phyloP scores from a whole-genome alignment of 345 rosid species.

The Arabis alpina region DNA sequence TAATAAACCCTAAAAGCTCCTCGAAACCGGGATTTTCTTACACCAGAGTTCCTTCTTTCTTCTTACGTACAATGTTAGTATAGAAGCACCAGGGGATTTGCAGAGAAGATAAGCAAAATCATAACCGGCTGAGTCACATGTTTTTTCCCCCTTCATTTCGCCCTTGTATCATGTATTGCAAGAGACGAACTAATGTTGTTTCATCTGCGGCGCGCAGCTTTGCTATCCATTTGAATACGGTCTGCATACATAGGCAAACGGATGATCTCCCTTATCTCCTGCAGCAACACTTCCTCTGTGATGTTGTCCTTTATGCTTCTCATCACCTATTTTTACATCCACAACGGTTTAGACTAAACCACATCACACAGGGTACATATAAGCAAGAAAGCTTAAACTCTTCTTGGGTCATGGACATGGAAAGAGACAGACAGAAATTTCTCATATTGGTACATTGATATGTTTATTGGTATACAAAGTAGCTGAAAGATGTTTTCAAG shows the following conservation, averaged over 20 bases:
- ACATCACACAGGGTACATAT: slow-evolving; percentile 15
- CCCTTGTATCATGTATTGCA: not conserved
- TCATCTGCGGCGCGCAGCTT: slow-evolving; percentile 52
- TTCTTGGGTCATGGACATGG: not conserved
- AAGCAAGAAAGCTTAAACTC: slow-evolving; percentile 9
- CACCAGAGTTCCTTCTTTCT: slow-evolving; percentile 33
- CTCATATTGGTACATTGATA: not conserved
- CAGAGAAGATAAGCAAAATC: slow-evolving; percentile 20
- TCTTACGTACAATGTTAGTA: slow-evolving; percentile 39
- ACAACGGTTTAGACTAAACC: slow-evolving; percentile 14
- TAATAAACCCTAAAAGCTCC: slow-evolving; percentile 33
- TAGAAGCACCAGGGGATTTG: slow-evolving; percentile 21
- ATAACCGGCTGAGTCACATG: slow-evolving; percentile 4
- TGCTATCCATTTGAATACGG: slow-evolving; percentile 79
- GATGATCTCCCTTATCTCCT: slow-evolving; percentile 82
- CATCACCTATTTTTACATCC: slow-evolving; percentile 68
- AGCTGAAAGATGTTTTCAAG: not conserved
- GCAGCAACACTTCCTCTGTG: slow-evolving; percentile 84
- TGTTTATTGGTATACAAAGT: slow-evolving; percentile 2
- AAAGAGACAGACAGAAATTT: not conserved
- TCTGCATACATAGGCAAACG: slow-evolving; percentile 94
- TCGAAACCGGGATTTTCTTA: slow-evolving; percentile 23
- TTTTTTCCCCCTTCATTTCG: slow-evolving; percentile 3
- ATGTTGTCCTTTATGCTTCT: slow-evolving; percentile 93
- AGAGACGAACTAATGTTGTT: not conserved